A percentile compares a stretch with the other conserved stretches of the same genome.
Evolutionary conservation across 2,329 filamentous ascomycete genomes (phyloP).

Genomic region (Fusarium robinianum): DNA sequence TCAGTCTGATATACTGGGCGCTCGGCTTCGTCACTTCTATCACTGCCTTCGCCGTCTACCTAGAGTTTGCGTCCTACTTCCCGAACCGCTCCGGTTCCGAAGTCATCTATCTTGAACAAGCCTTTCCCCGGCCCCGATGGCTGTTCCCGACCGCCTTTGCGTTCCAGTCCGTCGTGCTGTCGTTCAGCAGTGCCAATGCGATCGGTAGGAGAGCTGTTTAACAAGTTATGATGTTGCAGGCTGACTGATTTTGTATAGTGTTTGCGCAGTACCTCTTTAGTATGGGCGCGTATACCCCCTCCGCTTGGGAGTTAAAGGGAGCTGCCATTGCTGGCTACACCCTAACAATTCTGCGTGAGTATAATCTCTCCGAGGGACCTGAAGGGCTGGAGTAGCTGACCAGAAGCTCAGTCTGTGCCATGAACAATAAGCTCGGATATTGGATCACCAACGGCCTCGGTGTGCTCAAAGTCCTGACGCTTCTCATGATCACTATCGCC

Average conservation of each 20-base stretch:
- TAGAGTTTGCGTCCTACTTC: constrained; percentile 67
- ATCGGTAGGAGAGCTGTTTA: constrained; percentile 47
- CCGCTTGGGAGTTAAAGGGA: constrained; percentile 68
- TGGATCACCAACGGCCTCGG: constrained; percentile 61
- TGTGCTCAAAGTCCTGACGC: constrained; percentile 61
- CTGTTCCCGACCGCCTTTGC: constrained; percentile 68
- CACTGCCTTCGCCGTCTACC: constrained; percentile 61
- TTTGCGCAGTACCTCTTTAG: constrained; percentile 66
- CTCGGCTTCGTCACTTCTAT: constrained; percentile 64
- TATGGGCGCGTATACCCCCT: constrained; percentile 54
- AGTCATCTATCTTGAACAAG: constrained; percentile 70
- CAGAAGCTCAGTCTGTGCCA: constrained; percentile 43
- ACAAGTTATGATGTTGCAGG: background rate
- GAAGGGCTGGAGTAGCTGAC: background rate
- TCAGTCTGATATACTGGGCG: constrained; percentile 66
- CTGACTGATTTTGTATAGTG: constrained; percentile 46
- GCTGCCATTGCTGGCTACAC: constrained; percentile 67
- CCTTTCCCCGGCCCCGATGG: constrained; percentile 65
- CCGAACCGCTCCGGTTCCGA: constrained; percentile 68
- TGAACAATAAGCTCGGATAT: constrained; percentile 61
- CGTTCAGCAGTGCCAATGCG: constrained; percentile 68
- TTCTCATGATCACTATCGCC: constrained; percentile 63
- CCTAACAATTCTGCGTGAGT: constrained; percentile 58
- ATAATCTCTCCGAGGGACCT: background rate
- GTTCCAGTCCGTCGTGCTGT: constrained; percentile 64